These are phyloP conservation scores for Magnolia sinica DNA, from an alignment of 164 flowering plant genomes.

Conservation along the genomic window DNA sequence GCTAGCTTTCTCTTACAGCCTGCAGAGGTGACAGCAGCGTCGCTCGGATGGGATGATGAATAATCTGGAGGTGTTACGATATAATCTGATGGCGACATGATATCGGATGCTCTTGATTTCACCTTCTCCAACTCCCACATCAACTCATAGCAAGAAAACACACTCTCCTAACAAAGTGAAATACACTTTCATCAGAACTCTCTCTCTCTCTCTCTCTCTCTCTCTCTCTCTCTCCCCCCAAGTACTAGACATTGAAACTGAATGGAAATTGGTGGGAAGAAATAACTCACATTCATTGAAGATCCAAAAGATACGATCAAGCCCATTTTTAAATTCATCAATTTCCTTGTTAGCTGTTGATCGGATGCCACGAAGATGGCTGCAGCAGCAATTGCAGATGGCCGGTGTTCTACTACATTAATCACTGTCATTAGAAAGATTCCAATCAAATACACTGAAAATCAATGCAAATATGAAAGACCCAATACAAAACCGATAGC, in stretches of 20 bases:
- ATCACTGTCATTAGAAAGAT: constrained; percentile 27
- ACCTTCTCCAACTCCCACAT: constrained; percentile 34
- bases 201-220: not conserved
- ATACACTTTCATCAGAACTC: constrained; percentile 12
- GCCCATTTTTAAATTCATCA: constrained; percentile 41
- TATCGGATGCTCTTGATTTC: constrained; percentile 20
- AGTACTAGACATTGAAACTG: too few species aligned
- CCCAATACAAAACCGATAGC: not conserved
- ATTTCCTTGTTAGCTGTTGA: constrained; percentile 35
- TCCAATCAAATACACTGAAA: not conserved
- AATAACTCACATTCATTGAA: constrained; percentile 39
- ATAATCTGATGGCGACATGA: constrained; percentile 26
- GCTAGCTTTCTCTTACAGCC: constrained; percentile 38
- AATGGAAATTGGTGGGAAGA: not conserved
- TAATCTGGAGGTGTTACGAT: constrained; percentile 26
- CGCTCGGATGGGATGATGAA: constrained; percentile 23
- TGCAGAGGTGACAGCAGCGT: constrained; percentile 23
- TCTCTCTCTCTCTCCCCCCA: not conserved
- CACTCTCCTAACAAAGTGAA: constrained; percentile 41
- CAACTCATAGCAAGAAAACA: constrained; percentile 38
- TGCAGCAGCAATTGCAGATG: constrained; percentile 66
- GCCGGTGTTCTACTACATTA: constrained; percentile 41
- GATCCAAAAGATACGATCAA: constrained; percentile 23
- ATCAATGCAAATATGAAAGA: not conserved
- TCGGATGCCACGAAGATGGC: constrained; percentile 49